Evolutionary conservation across 805 yeast species (phyloP), one percentile per base, ranked within the genome.

Genomic region (Ogataea siamensis): DNA sequence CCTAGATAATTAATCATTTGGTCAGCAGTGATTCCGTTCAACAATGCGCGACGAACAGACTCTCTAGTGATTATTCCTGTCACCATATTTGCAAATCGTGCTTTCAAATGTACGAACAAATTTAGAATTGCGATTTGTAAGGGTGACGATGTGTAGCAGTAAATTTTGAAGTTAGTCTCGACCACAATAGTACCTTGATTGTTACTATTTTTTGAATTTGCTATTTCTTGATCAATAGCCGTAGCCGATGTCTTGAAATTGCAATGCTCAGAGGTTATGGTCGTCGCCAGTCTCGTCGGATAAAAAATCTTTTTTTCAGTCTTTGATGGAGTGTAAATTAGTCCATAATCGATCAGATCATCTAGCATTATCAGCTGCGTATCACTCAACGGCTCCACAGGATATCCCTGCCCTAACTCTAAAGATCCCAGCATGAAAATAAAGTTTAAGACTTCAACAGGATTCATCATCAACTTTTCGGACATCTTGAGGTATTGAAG

Each of bases 51-150:
- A 43, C 98, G 71, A 14, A 93, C 81, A 0, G 96, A 86, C 52
- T 91, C 97, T 60, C 98, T 76, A 5, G 97, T 89, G 42, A 93
- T 74, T 47, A 85, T 87, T 2, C 99, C 99, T 4, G 93, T 78
- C 3, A 93, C 96, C 82, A 93, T 80, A 57, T 93, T 93, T 10
- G 88, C 70, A 60, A 93, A 93, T 43, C 99, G 70, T 0, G 94
- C 74, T 48, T 78, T 82, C 43, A 93, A 64, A 55, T 87, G 93
- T 17, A 87, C 95, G 65, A 93, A 93, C 31, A 93, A 60, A 55
- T 88, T 86, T 38, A 93, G 67, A 43, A 93, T 85, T 8, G 98
- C 97, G 49, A 91, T 89, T 62, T 93, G 98, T 40, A 93, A 67
- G 2, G 98, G 97, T 1, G 96, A 87, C 45, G 87, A 83, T 2